phyloP scores from a whole-genome alignment of 78 protist species.

The Cavenderia fasciculata region DNA sequence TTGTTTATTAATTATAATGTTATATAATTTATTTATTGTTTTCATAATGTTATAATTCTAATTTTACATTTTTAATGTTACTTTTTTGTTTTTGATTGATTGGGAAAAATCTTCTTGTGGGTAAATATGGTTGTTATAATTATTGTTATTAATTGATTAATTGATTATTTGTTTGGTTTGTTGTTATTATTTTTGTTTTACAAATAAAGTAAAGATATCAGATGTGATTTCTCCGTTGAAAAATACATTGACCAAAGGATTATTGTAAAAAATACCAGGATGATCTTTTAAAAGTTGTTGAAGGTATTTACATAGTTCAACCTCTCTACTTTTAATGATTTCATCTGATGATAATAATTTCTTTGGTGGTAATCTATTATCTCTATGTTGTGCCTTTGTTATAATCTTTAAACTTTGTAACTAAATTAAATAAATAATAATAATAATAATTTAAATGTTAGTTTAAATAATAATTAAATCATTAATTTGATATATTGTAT shows the following conservation, averaged over 20 bases:
- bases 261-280: constrained; percentile 63
- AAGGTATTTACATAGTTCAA: constrained; percentile 6
- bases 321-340: constrained; percentile 28
- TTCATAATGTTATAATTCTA: no score
- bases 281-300: not conserved
- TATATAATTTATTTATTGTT: no score
- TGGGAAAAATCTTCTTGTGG: no score
- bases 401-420: constrained; percentile 1
- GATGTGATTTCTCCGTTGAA: constrained; percentile 33
- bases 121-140: no score
- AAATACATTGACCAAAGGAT: constrained; percentile 51
- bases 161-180: no score
- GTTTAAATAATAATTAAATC: not conserved
- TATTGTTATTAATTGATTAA: no score
- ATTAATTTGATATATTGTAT: no score
- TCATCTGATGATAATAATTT: constrained; percentile 33
- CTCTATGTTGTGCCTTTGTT: not conserved
- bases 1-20: no score
- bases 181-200: not conserved
- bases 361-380: constrained; percentile 41
- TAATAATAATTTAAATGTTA: not conserved
- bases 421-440: not conserved
- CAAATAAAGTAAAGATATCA: not conserved
- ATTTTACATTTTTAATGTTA: no score
- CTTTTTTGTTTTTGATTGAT: no score